Evolutionary conservation across 2,329 filamentous ascomycete genomes (phyloP), one percentile per base, ranked within the genome.

Genomic region (Cercospora nicotianae): DNA sequence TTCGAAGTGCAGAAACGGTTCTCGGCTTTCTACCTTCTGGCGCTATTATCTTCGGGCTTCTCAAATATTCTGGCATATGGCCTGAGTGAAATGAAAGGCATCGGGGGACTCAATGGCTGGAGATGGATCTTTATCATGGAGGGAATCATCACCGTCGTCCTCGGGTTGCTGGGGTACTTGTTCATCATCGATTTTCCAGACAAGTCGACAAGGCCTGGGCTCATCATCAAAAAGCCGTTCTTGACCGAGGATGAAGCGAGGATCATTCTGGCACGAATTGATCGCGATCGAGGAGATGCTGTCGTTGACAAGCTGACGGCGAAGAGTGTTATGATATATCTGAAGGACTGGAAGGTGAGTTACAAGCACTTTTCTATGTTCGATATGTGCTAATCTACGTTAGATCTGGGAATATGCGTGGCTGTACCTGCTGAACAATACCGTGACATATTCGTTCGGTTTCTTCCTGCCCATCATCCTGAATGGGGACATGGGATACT

Each of bases 101-200:
- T 72, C 6, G 72, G 67, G 23, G 88, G 79, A 86, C 89, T 68
- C 3, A 61, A 60, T 12, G 83, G 80, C 31, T 84, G 81, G 82
- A 79, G 80, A 55, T 84, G 81, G 81, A 77, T 63, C 3, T 84
- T 84, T 67, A 78, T 83, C 45, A 80, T 83, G 70, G 82, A 83
- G 66, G 81, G 80, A 2, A 68, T 80, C 3, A 78, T 81, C 3
- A 79, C 80, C 0, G 69, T 79, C 0, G 74, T 78, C 2, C 75
- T 80, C 13, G 78, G 78, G 0, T 60, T 79, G 3, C 73, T 76
- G 0, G 78, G 79, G 0, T 80, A 76, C 64, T 72, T 78, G 61
- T 73, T 80, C 36, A 69, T 74, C 16, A 60, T 74, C 18, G 70
- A 70, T 20, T 74, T 75, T 60, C 73, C 73, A 9, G 72, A 73